Conservation (phyloP, 371 early-diverging fungal genomes). For the Chytridiales sp. region DNA sequence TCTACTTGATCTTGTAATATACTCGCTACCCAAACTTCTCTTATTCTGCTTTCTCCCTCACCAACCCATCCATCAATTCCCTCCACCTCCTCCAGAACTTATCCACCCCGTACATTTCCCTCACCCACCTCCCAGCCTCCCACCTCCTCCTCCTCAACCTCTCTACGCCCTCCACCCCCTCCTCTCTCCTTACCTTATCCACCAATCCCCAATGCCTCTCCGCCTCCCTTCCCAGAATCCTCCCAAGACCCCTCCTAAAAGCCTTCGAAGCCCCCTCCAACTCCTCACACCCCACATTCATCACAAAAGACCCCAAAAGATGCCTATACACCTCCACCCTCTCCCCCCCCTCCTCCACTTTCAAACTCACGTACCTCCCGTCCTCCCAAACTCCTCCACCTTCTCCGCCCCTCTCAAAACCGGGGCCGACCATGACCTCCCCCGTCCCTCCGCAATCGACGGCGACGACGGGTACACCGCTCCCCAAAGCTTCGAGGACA, state of each 20-base stretch:
- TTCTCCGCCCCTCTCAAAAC: not conserved
- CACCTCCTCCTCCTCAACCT: slow-evolving; percentile 8
- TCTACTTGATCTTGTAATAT: too few species aligned
- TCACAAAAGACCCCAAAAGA: not conserved
- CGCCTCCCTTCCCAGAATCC: not conserved
- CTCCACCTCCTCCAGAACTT: not conserved
- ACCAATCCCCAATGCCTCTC: not conserved
- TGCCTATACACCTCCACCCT: not conserved
- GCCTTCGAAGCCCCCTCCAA: not conserved
- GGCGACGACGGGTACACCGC: slow-evolving; percentile 24
- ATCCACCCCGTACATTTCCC: slow-evolving; percentile 2
- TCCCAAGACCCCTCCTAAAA: not conserved
- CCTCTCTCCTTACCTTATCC: not conserved
- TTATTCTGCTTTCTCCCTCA: too few species aligned
- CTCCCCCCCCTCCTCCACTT: not conserved
- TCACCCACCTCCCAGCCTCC: not conserved
- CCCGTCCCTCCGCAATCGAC: slow-evolving; percentile 22
- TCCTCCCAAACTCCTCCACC: not conserved
- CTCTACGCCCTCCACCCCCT: slow-evolving; percentile 1
- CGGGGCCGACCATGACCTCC: slow-evolving; percentile 8
- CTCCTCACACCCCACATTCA: slow-evolving; percentile 4
- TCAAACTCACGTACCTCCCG: too few species aligned
- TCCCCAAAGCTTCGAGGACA: slow-evolving; percentile 18
- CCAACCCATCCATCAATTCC: too few species aligned
- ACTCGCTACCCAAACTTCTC: too few species aligned